Base-by-base conservation (phyloP, 2,329 filamentous ascomycete genomes). In the Diplodia sapinea region DNA sequence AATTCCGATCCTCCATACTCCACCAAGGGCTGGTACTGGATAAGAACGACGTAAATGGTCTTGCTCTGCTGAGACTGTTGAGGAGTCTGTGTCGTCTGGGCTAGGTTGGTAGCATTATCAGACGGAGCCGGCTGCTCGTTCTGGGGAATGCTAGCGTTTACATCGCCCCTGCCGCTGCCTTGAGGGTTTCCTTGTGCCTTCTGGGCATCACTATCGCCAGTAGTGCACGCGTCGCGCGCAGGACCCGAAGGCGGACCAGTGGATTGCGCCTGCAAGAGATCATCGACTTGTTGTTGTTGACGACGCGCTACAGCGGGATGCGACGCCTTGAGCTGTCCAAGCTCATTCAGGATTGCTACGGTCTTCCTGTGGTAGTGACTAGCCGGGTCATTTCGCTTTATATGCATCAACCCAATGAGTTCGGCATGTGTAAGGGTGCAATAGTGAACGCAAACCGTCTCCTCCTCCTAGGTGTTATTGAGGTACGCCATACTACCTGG, bases 1-100 rank as follows among this genome's bases (percentile, higher is more conserved):
- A 63, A 63, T 31, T 63, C 29, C 12, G 59, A 63, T 12, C 43
- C 59, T 50, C 43, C 59, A 38, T 50, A 20, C n/a, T 63, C 59
- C 13, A 51, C 59, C 4, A 17, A 6, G 6, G 47, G 59, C 47
- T 51, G 15, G 43, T 36, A 51, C 17, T 63, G 43, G 2, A 29
- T 23, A 23, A 51, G 12, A 1, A 63, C 59, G 31, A 47, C n/a
- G 33, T 51, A 63, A 12, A 49, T 15, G 11, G 40, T 7, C 6
- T 61, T n/a, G 52, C 29, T 26, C 15, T 20, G 8, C 15, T 55
- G 50, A 36, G 52, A 33, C 17, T 36, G 15, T 20, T 5, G 52
- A 17, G 26, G 20, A 26, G 50, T 4, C 3, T 47, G 43, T 47
- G 43, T 47, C 43, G 43, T 20, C 43, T 47, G 43, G n/a, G 43